phyloP scores from a whole-genome alignment of 2,329 filamentous ascomycete genomes.

The Exophiala bonariae region DNA sequence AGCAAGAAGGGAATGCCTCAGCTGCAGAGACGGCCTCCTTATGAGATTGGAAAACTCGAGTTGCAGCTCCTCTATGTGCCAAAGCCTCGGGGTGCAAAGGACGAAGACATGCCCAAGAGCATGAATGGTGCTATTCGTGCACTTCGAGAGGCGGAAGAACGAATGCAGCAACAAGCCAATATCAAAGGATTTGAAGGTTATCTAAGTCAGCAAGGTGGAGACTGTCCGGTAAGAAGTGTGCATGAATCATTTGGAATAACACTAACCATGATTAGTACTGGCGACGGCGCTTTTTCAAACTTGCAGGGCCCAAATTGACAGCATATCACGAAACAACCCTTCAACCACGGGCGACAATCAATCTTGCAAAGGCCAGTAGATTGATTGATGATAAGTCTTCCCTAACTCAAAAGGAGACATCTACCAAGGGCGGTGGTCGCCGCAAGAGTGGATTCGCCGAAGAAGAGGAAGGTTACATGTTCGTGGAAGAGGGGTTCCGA shows the following conservation, averaged over 20 bases:
- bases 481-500: slow-evolving; percentile 97
- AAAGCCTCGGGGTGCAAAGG: slow-evolving; percentile 78
- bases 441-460: slow-evolving; percentile 95
- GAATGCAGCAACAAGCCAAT: slow-evolving; percentile 48
- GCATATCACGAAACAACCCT: slow-evolving; percentile 95
- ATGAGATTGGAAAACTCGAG: slow-evolving; percentile 92
- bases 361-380: slow-evolving; percentile 86
- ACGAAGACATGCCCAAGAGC: slow-evolving; percentile 99
- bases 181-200: slow-evolving; percentile 70
- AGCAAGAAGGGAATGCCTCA: slow-evolving; percentile 80
- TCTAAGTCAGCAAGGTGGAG: slow-evolving; percentile 93
- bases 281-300: slow-evolving; percentile 96
- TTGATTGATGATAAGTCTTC: slow-evolving; percentile 88
- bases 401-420: slow-evolving; percentile 80
- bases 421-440: slow-evolving; percentile 72
- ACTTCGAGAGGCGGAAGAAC: slow-evolving; percentile 82
- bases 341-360: slow-evolving; percentile 95
- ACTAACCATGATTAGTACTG: slow-evolving; percentile 67
- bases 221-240: slow-evolving; percentile 76
- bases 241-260: background rate
- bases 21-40: slow-evolving; percentile 80
- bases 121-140: slow-evolving; percentile 96
- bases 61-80: slow-evolving; percentile 94
- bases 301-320: slow-evolving; percentile 85
- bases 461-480: slow-evolving; percentile 99